Evolutionary conservation across 768 basidiomycete species (phyloP).

Genomic region (Hericium coralloides): DNA sequence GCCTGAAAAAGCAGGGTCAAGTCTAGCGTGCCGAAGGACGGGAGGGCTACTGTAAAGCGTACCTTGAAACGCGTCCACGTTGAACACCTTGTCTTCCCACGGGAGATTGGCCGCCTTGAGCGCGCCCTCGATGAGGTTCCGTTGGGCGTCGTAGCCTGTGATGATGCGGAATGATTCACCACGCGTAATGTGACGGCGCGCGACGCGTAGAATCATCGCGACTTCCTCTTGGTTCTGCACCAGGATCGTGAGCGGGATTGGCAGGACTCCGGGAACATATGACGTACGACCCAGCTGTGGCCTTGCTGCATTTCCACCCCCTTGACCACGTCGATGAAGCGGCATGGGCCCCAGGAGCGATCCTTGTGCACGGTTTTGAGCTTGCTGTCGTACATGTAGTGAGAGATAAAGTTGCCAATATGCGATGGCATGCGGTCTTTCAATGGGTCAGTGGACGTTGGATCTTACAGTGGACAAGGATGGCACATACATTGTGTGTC

Average conservation of each 20-base stretch:
- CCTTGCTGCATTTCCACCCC: conserved; percentile 22
- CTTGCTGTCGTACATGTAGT: conserved; percentile 19
- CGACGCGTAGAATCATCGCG: conserved; percentile 16
- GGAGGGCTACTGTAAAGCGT: background rate
- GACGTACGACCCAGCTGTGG: conserved; percentile 29
- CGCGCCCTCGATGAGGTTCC: conserved; percentile 17
- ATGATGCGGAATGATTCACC: conserved; percentile 21
- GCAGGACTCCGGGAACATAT: background rate
- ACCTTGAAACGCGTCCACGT: conserved; percentile 31
- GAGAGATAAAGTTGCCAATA: conserved; percentile 26
- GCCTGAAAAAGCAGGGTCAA: conserved; percentile 12
- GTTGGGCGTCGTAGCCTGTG: conserved; percentile 28
- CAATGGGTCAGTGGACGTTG: background rate
- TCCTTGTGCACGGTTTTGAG: conserved; percentile 18
- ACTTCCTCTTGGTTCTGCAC: conserved; percentile 23
- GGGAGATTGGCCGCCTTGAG: conserved; percentile 17
- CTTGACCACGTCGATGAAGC: conserved; percentile 29
- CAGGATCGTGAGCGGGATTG: background rate
- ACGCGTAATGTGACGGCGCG: conserved; percentile 7
- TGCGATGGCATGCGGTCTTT: conserved; percentile 27
- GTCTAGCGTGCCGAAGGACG: background rate
- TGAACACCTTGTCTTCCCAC: conserved; percentile 22
- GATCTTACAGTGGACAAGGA: background rate
- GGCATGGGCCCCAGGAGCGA: conserved; percentile 15
- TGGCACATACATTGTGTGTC: conserved; percentile 25